Base-by-base conservation (phyloP, 192 early-diverging fungal species). In the Linnemannia elongata region DNA sequence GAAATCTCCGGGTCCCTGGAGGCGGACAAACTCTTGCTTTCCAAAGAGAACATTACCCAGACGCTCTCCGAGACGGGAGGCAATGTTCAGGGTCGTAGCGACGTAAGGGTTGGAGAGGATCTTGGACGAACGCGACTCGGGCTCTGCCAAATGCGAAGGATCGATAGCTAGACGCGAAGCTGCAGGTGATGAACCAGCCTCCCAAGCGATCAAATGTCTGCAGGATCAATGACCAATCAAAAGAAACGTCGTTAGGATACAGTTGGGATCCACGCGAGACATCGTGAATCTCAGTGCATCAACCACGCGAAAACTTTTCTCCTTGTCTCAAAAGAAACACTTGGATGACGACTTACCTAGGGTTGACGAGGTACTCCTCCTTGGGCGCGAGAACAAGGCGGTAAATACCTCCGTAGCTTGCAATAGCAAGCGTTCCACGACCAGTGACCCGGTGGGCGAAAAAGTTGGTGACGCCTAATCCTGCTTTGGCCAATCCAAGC, bases 341-440 rank as follows among this genome's bases (percentile, higher is more conserved):
- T 12, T 33, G 12, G 60, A 33, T 66, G n/a, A 7, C 30, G 12
- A 86, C 82, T 71, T 89, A 95, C 83, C 93, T 89, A 33, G 95
- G 94, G 81, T 95, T 94, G 24, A 95, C 95, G 24, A 93, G 81
- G 72, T 95, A 95, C 80, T 94, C 93, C 76, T 97, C 95, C n/a
- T 90, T 92, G 15, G 93, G 89, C 9, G 90, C 79, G 69, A 97
- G 86, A 17, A 92, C 91, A 63, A 97, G 81, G 27, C 95, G 89
- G 81, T 95, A 94, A 41, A 97, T 70, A 1, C 94, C 93, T 49
- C 94, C 94, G 45, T 93, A 91, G 39, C 92, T 85, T 33, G 93
- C 91, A 47, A 97, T 91, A 17, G 92, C 95, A 41, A 95, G 73
- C 9, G 93, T 89, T 72, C 96, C 96, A 20, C 92, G 90, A 3